phyloP scores from a whole-genome alignment of 352 stramenopile species.

The Globisporangium paroecandrum region DNA sequence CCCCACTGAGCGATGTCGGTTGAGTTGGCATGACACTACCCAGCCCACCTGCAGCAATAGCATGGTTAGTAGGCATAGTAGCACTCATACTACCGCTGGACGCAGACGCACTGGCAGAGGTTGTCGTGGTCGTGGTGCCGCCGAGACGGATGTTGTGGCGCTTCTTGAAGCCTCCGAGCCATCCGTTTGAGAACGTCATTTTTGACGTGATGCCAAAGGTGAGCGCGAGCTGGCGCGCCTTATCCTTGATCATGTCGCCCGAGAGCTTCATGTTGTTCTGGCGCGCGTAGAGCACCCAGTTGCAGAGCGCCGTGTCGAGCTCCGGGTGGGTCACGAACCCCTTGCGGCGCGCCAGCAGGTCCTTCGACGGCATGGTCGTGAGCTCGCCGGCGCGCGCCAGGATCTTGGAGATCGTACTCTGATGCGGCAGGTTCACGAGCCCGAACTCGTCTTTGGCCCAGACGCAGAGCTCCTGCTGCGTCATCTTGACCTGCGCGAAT shows the following conservation, averaged over 20 bases:
- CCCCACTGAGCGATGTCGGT: not conserved
- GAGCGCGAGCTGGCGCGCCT: slow-evolving; percentile 36
- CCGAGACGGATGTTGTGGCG: slow-evolving; percentile 52
- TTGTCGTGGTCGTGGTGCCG: slow-evolving; percentile 13
- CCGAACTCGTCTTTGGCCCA: slow-evolving; percentile 64
- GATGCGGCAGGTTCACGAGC: slow-evolving; percentile 46
- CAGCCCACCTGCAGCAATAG: not conserved
- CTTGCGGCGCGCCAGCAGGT: slow-evolving; percentile 34
- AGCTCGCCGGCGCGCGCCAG: slow-evolving; percentile 40
- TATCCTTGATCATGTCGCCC: slow-evolving; percentile 60
- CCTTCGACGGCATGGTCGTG: slow-evolving; percentile 44
- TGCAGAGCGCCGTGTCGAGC: slow-evolving; percentile 56
- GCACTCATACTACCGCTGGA: not conserved
- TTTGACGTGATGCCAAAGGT: slow-evolving; percentile 40
- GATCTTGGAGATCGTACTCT: slow-evolving; percentile 69
- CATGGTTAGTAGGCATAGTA: not conserved
- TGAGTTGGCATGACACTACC: not conserved
- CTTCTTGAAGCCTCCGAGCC: slow-evolving; percentile 65
- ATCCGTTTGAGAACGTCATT: slow-evolving; percentile 64
- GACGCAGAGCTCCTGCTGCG: slow-evolving; percentile 55
- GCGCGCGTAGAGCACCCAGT: slow-evolving; percentile 52
- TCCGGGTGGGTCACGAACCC: slow-evolving; percentile 50
- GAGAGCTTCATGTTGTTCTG: slow-evolving; percentile 51
- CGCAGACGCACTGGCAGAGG: not conserved
- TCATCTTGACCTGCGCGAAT: slow-evolving; percentile 55